phyloP scores from a whole-genome alignment of 495 filamentous ascomycete genomes.

The Immersiella caudata region DNA sequence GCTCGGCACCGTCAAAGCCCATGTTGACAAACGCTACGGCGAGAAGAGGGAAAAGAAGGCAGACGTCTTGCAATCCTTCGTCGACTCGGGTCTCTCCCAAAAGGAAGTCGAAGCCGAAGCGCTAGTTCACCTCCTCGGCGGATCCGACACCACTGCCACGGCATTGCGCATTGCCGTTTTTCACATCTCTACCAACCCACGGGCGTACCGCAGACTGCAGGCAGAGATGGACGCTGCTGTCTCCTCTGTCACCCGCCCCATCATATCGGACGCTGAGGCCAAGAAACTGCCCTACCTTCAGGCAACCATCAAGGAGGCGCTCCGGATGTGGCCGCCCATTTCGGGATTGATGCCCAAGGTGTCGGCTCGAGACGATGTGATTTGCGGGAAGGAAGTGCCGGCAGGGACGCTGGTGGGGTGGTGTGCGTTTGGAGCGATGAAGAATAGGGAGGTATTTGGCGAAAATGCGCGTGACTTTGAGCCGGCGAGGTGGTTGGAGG shows the following conservation, averaged over 20 bases:
- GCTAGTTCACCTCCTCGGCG: constrained; percentile 49
- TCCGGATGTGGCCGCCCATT: constrained; percentile 48
- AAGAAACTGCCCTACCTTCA: constrained; percentile 48
- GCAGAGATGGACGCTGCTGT: constrained; percentile 50
- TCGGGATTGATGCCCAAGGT: constrained; percentile 39
- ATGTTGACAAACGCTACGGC: constrained; percentile 23
- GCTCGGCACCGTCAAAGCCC: constrained; percentile 12
- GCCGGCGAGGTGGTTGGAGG: constrained; percentile 51
- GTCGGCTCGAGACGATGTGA: constrained; percentile 23
- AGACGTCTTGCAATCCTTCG: constrained; percentile 25
- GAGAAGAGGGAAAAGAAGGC: neutral
- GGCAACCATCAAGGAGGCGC: constrained; percentile 50
- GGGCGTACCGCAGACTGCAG: constrained; percentile 43
- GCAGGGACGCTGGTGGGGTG: constrained; percentile 24
- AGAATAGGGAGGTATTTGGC: constrained; percentile 55
- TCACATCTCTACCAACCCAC: constrained; percentile 49
- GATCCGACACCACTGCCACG: constrained; percentile 57
- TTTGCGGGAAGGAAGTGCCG: constrained; percentile 24
- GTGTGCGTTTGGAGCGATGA: constrained; percentile 44
- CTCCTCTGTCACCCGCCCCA: neutral
- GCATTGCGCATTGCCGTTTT: constrained; percentile 55
- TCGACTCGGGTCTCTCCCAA: constrained; percentile 21
- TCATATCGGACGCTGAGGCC: constrained; percentile 30
- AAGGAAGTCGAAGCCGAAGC: constrained; percentile 27
- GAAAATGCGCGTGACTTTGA: constrained; percentile 47